A percentile compares a stretch with the other conserved stretches of the same genome.
Conservation (phyloP, 2,329 filamentous ascomycete genomes). For the Aureobasidium namibiae region DNA sequence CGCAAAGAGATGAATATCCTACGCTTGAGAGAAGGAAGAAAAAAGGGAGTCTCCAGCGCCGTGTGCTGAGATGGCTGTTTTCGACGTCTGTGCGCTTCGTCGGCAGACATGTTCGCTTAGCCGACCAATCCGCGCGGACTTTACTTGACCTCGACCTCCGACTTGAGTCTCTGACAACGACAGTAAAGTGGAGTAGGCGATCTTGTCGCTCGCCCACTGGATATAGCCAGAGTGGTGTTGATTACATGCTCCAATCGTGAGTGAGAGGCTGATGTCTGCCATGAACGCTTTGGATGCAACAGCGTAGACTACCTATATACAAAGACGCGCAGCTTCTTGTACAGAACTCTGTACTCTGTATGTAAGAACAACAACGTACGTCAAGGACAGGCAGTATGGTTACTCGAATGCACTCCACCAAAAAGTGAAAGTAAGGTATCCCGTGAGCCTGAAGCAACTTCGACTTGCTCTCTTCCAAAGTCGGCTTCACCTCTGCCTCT, state of each 20-base stretch:
- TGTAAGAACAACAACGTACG: too few species aligned
- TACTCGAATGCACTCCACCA: too few species aligned
- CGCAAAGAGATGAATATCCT: conserved; percentile 91
- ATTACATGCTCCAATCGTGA: too few species aligned
- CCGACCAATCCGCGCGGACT: background rate
- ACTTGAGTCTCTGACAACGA: background rate
- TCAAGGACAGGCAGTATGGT: too few species aligned
- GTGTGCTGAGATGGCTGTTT: background rate
- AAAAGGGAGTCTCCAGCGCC: background rate
- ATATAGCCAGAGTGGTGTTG: background rate
- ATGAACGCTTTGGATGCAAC: background rate
- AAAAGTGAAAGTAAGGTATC: too few species aligned
- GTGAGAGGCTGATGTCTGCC: too few species aligned
- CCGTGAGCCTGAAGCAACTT: background rate
- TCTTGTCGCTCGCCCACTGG: background rate
- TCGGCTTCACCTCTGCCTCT: background rate
- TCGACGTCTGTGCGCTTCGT: background rate
- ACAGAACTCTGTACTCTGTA: too few species aligned
- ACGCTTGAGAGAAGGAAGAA: conserved; percentile 43
- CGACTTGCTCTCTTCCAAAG: background rate
- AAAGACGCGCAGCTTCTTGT: background rate
- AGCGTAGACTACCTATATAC: too few species aligned
- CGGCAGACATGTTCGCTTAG: background rate
- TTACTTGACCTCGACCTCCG: background rate
- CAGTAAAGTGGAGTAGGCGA: background rate